Base-by-base conservation (phyloP, 495 filamentous ascomycete species). In the Trichoderma erinaceum region DNA sequence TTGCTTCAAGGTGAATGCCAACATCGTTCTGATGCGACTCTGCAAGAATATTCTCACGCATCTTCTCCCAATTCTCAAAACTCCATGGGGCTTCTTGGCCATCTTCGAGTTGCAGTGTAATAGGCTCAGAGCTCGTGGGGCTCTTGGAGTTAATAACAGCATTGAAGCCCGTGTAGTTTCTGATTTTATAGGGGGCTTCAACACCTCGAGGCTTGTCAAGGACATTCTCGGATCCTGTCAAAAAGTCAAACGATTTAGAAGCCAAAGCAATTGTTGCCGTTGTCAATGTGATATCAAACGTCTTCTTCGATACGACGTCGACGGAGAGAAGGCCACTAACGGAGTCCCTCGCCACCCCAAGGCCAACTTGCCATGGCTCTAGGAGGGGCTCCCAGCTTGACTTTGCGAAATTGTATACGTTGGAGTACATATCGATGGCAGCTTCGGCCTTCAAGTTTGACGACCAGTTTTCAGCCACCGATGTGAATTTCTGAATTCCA, bases 381-480 rank as follows among this genome's bases (percentile, higher is more conserved):
- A 98, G 89, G 41, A 99, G 80, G 11, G 95, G 95, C 76, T 98
- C 95, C 95, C 95, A 99, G 11, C 92, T 91, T 0, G 96, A 98
- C 76, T 99, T 98, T 25, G 95, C 93, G 78, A 99, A 99, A 76
- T 98, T 99, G 82, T 96, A 98, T 65, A 98, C 88, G 75, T 98
- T 99, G 72, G 96, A 83, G 76, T 95, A 97, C 68, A 92, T 93
- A 71, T 98, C 92, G 66, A 98, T 88, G 43, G 82, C 92, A 0
- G 92, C 91, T 73, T 97, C 93, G 2, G 92, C 93, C 71, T 86
- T 92, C 78, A 98, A 82, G 13, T 88, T 89, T 21, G 88, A 89
- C 5, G 93, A 92, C 95, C 95, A 99, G 77, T 99, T 91, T 69
- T 88, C 86, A 16, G 95, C 89, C 67, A 88, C 87, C 13, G 92